Base-by-base conservation (phyloP, 768 basidiomycete species). In the Thelephora ganbajun region DNA sequence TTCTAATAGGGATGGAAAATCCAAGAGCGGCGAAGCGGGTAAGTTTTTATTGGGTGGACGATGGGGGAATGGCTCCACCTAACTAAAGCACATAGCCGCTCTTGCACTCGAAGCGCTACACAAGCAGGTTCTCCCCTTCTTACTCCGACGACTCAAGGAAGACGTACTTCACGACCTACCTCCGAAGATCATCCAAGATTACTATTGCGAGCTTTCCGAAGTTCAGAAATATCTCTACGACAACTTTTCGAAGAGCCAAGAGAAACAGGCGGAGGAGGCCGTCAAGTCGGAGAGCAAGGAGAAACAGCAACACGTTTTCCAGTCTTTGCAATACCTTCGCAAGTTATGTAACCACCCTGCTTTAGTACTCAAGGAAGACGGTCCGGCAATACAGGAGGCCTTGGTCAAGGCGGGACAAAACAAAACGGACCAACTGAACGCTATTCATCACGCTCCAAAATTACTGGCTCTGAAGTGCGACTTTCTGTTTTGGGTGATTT, bases 131-230 rank as follows among this genome's bases (percentile, higher is more conserved):
- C 66, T 99, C n/a, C 96, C 96, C 1, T 99, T 99, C 76, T 68
- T 99, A 36, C 72, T 99, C 13, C 88, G 96, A 36, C 83, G 96
- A 19, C 67, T 99, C 60, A 99, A 99, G 62, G 96, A 99, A 65
- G 92, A 99, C 58, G 96, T 99, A 23, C 69, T 99, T 48, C 67
- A 89, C 51, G 96, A 99, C 60, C 70, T 99, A 2, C 96, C 96
- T 1, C 96, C 96, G 3, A 98, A 99, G 69, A 99, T 99, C 63
- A 98, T 99, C 49, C 96, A 99, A 63, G 96, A 99, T 61, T 98
- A 98, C 62, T 93, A 97, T 59, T 97, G 93, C 69, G 94, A 98
- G 59, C 74, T 99, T 2, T 97, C 94, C 0, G 87, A 91, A 0
- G 65, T 98, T 16, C 96, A 99, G 66, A 92, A 91, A 61, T 71